Percentiles rank a stretch among this genome's conserved stretches.
Conservation (phyloP, 2,329 filamentous ascomycete genomes). For the Colletotrichum cuscutae region DNA sequence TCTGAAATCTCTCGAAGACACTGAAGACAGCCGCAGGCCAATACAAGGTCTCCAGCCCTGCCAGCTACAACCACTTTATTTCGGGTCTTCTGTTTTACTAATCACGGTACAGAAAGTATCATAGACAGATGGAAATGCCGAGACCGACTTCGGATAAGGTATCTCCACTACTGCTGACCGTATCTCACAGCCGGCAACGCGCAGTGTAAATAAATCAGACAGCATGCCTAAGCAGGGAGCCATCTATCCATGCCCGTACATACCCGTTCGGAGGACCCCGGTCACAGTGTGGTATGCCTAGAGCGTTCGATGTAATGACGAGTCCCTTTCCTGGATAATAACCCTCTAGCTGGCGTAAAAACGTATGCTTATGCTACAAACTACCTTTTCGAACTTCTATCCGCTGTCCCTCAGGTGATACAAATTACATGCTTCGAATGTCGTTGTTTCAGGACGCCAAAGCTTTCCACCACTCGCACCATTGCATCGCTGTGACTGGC, state of each 20-base stretch:
- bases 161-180: not conserved
- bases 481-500: not conserved
- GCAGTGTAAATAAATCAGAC: not conserved
- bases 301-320: not conserved
- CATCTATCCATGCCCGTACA: not conserved
- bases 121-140: not conserved
- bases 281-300: not conserved
- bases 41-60: not conserved
- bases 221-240: not conserved
- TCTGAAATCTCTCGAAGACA: not conserved
- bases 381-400: not conserved
- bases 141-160: not conserved
- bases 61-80: not conserved
- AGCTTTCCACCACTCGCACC: not conserved
- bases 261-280: not conserved
- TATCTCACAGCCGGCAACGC: not conserved
- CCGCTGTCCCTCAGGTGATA: not conserved
- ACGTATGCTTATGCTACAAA: not conserved
- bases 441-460: not conserved
- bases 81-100: not conserved
- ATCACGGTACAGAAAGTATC: not conserved
- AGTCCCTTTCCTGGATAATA: not conserved
- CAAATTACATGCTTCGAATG: constrained; percentile 8
- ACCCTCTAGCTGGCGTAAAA: not conserved
- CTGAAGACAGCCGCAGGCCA: not conserved